These are phyloP conservation scores for Populus deltoides DNA, from an alignment of 345 rosid species.

Conservation along the genomic window DNA sequence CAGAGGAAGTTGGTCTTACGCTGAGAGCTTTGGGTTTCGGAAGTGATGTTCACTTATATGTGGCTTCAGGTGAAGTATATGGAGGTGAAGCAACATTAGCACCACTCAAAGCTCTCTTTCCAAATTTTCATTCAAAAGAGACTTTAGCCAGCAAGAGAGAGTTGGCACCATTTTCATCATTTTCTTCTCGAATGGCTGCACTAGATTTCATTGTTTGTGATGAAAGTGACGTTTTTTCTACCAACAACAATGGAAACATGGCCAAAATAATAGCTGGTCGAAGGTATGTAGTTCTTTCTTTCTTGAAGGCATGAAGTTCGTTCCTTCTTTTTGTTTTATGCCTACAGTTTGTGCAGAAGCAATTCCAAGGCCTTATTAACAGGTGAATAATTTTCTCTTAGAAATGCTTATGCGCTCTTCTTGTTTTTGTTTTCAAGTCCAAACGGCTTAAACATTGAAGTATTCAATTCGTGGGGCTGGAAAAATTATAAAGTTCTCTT, in stretches of 20 bases:
- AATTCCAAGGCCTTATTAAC: neutral
- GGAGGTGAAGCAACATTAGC: constrained; percentile 82
- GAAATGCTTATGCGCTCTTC: neutral
- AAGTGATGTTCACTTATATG: constrained; percentile 73
- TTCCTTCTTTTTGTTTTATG: neutral
- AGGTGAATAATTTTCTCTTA: neutral
- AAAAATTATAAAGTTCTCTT: neutral
- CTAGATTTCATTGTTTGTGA: constrained; percentile 90
- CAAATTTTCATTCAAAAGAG: constrained; percentile 81
- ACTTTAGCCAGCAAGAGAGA: constrained; percentile 69
- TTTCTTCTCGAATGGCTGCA: constrained; percentile 94
- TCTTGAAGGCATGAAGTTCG: constrained; percentile 47
- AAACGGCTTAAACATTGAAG: neutral
- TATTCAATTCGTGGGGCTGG: neutral
- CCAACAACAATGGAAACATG: constrained; percentile 98
- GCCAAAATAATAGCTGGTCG: constrained; percentile 90
- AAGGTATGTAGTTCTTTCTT: constrained; percentile 42
- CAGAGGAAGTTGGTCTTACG: constrained; percentile 90
- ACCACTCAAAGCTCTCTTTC: constrained; percentile 78
- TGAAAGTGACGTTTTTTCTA: constrained; percentile 83
- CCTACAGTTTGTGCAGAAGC: neutral
- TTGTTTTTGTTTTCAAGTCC: neutral
- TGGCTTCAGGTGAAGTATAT: constrained; percentile 90
- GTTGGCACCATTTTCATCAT: constrained; percentile 59
- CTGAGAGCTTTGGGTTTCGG: constrained; percentile 85